phyloP scores from a whole-genome alignment of 1,284 basidiomycete species.

The Athelia psychrophila region DNA sequence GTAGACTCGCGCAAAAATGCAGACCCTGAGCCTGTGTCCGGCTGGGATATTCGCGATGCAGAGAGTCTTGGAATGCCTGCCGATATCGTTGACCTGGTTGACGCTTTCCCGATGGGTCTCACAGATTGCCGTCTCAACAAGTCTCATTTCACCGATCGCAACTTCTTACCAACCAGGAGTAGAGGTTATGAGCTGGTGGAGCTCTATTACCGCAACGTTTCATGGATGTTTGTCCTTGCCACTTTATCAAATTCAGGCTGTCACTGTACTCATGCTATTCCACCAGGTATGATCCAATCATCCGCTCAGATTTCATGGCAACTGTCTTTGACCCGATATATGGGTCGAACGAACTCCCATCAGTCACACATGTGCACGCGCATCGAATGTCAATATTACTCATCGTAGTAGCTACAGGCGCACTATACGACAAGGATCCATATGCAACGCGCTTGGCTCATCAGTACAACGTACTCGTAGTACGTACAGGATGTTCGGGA shows the following conservation, averaged over 20 bases:
- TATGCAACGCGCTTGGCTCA: constrained; percentile 27
- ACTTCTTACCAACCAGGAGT: constrained; percentile 33
- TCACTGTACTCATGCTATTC: not conserved
- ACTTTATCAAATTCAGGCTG: not conserved
- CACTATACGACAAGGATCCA: constrained; percentile 34
- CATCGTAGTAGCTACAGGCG: constrained; percentile 42
- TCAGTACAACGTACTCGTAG: constrained; percentile 40
- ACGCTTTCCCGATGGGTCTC: constrained; percentile 48
- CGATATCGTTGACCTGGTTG: constrained; percentile 41
- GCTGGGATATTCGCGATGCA: constrained; percentile 9
- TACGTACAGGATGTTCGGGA: too few relatives aligned
- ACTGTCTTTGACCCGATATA: constrained; percentile 41
- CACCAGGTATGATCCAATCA: constrained; percentile 42
- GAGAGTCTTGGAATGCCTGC: constrained; percentile 33
- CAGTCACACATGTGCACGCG: constrained; percentile 36
- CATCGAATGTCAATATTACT: constrained; percentile 51
- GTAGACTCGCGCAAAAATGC: too few relatives aligned
- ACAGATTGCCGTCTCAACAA: constrained; percentile 35
- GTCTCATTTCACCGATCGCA: constrained; percentile 32
- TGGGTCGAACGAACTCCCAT: constrained; percentile 22
- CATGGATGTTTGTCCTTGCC: constrained; percentile 44
- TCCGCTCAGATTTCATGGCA: constrained; percentile 33
- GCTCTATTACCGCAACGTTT: constrained; percentile 40
- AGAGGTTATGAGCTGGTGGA: constrained; percentile 35
- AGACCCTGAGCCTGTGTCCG: too few relatives aligned